Base-by-base conservation (phyloP, 352 stramenopile species). In the Phytophthora rubi region DNA sequence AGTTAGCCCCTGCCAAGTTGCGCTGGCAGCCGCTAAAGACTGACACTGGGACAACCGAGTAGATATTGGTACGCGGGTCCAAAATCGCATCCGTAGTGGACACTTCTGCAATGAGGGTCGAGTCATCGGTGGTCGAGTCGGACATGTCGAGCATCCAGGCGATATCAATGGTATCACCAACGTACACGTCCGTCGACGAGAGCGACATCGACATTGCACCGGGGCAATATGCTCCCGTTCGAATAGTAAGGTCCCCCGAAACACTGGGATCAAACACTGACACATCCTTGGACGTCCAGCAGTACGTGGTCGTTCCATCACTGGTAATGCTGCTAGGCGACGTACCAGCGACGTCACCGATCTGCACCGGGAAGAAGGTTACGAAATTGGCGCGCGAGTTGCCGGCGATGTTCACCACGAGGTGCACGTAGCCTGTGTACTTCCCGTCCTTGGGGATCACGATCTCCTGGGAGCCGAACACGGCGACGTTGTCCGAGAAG, bases 291-390 rank as follows among this genome's bases (percentile, higher is more conserved):
- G 80, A 63, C 8, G 77, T 80, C 86, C 86, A 94, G 77, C 86
- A 94, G 68, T 92, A 94, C 16, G 85, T 94, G 2, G 86, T 92
- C 33, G 78, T 79, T 23, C 81, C 86, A 60, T 92, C 86, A n/a
- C 74, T 76, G 30, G 62, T 70, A 59, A 93, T 84, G 52, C 62
- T 76, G 2, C 59, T 62, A 0, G 83, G 83, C 12, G 78, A 76
- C 4, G 77, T 86, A 35, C 85, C 85, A 49, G 84, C 80, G 21
- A 86, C 73, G 3, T 88, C 82, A 21, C 86, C 85, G 44, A 94
- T 80, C 51, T 93, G 86, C 26, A 92, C 82, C 6, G 85, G 83
- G 67, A 94, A 94, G 62, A 89, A 94, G 10, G 85, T 92, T 3
- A 90, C 79, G 35, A 93, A 94, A 65, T 94, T 85, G 39, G 82